These are phyloP conservation scores for Xylaria arbuscula DNA, from an alignment of 2,329 filamentous ascomycete genomes.

Conservation along the genomic window DNA sequence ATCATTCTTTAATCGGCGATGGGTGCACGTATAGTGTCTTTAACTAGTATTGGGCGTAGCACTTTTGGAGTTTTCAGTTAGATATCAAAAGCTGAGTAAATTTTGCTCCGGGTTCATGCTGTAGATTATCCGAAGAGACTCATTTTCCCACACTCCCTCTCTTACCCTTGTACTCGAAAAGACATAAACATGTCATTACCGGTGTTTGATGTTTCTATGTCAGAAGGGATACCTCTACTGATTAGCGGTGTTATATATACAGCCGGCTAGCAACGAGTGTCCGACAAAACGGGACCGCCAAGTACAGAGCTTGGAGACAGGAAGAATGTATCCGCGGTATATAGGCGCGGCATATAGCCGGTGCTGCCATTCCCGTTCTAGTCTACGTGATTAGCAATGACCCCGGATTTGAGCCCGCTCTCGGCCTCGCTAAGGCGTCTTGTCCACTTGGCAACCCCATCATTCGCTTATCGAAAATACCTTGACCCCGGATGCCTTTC, in stretches of 20 bases:
- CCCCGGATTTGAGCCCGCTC: constrained; percentile 29
- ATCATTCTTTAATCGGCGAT: background rate
- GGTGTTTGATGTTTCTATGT: background rate
- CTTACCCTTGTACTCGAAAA: background rate
- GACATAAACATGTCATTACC: background rate
- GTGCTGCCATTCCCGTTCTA: constrained; percentile 9
- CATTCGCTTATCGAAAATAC: constrained; percentile 2
- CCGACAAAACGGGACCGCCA: background rate
- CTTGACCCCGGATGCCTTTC: background rate
- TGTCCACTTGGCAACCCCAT: constrained; percentile 26
- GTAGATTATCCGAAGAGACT: no score
- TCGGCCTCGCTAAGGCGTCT: constrained; percentile 25
- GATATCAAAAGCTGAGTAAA: background rate
- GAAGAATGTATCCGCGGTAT: constrained; percentile 8
- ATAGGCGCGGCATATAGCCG: constrained; percentile 19
- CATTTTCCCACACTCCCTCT: no score
- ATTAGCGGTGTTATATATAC: background rate
- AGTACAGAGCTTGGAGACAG: background rate
- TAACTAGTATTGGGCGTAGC: no score
- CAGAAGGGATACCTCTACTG: background rate
- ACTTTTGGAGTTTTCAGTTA: background rate
- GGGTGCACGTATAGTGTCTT: background rate
- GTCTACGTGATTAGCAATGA: constrained; percentile 17
- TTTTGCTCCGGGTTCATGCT: no score
- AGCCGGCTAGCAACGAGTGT: background rate